These are phyloP conservation scores for Colletotrichum incanum DNA, from an alignment of 2,329 filamentous ascomycete genomes.

Conservation along the genomic window DNA sequence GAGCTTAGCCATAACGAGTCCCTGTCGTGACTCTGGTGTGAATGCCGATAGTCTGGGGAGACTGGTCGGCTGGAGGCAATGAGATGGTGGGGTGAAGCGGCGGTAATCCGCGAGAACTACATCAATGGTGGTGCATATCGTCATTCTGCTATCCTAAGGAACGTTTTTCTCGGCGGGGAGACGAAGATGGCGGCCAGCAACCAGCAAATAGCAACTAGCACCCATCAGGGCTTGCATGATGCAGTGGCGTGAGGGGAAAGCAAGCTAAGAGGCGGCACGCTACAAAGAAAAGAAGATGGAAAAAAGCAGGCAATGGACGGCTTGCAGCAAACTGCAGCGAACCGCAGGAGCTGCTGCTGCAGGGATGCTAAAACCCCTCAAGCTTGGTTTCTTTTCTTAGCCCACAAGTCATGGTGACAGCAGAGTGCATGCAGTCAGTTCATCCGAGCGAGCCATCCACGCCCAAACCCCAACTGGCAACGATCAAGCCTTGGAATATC, in stretches of 20 bases:
- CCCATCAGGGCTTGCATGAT: constrained; percentile 7
- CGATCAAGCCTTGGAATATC: not conserved
- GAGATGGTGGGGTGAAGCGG: not conserved
- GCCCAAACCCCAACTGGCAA: no score
- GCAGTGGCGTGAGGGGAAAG: constrained; percentile 24
- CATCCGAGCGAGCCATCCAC: not conserved
- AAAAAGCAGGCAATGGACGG: constrained; percentile 2
- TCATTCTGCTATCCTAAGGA: constrained; percentile 12
- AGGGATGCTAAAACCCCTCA: constrained; percentile 27
- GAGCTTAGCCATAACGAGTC: not conserved
- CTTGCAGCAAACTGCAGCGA: not conserved
- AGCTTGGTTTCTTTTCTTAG: constrained; percentile 35
- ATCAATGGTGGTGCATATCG: not conserved
- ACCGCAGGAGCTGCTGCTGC: constrained; percentile 4
- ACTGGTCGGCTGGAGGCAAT: not conserved
- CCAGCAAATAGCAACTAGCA: no score
- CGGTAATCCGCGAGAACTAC: constrained; percentile 15
- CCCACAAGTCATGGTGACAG: not conserved
- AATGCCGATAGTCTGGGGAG: constrained; percentile 8
- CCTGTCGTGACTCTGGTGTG: not conserved
- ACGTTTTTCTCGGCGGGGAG: not conserved
- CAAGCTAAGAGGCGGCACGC: constrained; percentile 23
- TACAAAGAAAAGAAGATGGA: constrained; percentile 22
- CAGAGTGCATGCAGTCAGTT: not conserved
- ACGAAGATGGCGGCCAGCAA: not conserved